These are phyloP conservation scores for Claviceps arundinis DNA, from an alignment of 2,329 filamentous ascomycete species.

Conservation along the genomic window DNA sequence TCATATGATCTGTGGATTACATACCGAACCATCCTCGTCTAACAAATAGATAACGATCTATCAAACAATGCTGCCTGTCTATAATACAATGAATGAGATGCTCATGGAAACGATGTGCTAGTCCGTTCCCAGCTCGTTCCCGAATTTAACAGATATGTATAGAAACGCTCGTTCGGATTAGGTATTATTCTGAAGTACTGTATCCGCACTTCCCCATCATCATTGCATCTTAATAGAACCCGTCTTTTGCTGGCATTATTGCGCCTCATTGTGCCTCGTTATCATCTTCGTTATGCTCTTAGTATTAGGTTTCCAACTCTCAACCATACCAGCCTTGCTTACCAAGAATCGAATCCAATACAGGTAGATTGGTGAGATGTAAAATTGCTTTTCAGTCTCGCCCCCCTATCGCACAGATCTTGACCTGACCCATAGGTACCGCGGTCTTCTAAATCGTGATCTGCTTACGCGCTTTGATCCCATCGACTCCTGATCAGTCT, in stretches of 20 bases:
- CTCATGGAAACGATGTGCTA: background rate
- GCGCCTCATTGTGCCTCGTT: background rate
- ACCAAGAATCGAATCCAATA: background rate
- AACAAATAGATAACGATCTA: background rate
- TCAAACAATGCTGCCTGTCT: background rate
- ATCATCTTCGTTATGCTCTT: background rate
- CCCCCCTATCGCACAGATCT: constrained; percentile 15
- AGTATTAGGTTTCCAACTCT: background rate
- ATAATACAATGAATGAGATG: background rate
- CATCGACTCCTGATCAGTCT: constrained; percentile 23
- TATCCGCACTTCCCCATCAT: background rate
- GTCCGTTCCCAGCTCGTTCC: background rate
- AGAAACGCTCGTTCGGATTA: too few species aligned
- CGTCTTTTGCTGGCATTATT: background rate
- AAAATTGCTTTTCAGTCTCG: background rate
- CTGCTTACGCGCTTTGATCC: constrained; percentile 21
- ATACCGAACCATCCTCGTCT: background rate
- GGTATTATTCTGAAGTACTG: too few species aligned
- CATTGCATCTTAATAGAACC: background rate
- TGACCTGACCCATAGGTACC: constrained; percentile 18
- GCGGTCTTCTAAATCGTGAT: constrained; percentile 18
- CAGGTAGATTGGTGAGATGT: background rate
- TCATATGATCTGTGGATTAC: background rate
- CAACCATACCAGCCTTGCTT: too few species aligned
- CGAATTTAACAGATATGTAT: too few species aligned